Evolutionary conservation across 2,329 filamentous ascomycete species (phyloP), one percentile per base, ranked within the genome.

Genomic region (Tolypocladium pustulatum): DNA sequence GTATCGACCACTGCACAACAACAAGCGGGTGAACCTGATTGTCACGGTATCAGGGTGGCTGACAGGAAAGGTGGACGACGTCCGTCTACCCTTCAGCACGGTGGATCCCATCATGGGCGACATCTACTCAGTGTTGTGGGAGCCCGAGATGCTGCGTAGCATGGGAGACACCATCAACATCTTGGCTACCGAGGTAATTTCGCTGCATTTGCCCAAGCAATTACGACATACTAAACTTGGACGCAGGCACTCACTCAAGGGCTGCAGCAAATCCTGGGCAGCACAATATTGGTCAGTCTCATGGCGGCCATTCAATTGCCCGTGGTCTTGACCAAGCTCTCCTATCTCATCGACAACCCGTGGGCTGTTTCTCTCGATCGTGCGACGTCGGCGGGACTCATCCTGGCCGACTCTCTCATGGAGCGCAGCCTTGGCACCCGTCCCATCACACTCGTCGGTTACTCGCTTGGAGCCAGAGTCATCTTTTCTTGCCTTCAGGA

Each of bases 111-210:
- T 97, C 62, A 99, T 99, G 94, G 94, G 94, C 15, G 94, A 99
- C 69, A 86, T 99, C 20, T 99, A 99, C 75, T 97, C 93, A 0
- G 87, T 99, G 13, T 79, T 95, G 60, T 99, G 94, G 92, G 94
- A 99, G 72, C 95, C 94, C 3, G 94, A 99, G 70, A 96, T 99
- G 92, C 81, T 99, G 69, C 88, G 86, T 66, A 96, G 91, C 73
- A 99, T 97, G 87, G 94, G 94, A 82, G 90, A 94, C 71, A 99
- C 94, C 53, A 97, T 99, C 68, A 97, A 97, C 67, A 97, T 99
- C 73, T 78, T 99, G 63, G 94, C 94, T 59, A 99, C 94, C 38
- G 94, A 99, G 84, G 90, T 93, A 74, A 74, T 20, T 22, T 82
- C 83, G 40, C 34, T 13, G 9, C 17, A 15, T 34, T 37, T 17